These are phyloP conservation scores for Saccharomycodes ludwigii DNA, from an alignment of 805 yeast species.

Conservation along the genomic window DNA sequence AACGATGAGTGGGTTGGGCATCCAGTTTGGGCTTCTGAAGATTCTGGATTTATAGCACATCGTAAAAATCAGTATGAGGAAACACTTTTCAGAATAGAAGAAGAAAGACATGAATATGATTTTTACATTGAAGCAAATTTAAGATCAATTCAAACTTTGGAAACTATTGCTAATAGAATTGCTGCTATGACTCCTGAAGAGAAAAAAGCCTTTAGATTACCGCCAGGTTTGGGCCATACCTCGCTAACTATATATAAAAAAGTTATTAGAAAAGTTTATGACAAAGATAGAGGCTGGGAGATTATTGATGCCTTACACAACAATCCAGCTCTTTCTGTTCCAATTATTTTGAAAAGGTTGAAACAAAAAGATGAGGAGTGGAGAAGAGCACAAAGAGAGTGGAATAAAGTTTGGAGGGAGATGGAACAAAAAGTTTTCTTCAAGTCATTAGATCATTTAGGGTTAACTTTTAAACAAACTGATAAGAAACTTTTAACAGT, in stretches of 20 bases:
- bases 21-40: slow-evolving; percentile 99
- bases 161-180: slow-evolving; percentile 86
- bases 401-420: slow-evolving; percentile 99
- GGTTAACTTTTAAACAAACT: slow-evolving; percentile 91
- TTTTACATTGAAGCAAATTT: slow-evolving; percentile 89
- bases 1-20: slow-evolving; percentile 99
- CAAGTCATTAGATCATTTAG: slow-evolving; percentile 89
- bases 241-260: slow-evolving; percentile 87
- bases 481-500: slow-evolving; percentile 87
- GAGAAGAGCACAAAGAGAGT: slow-evolving; percentile 95
- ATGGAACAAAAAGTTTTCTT: slow-evolving; percentile 90
- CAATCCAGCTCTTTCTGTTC: slow-evolving; percentile 90
- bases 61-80: slow-evolving; percentile 97
- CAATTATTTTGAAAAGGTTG: slow-evolving; percentile 80
- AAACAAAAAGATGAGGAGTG: slow-evolving; percentile 98
- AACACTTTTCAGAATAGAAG: slow-evolving; percentile 86
- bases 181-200: slow-evolving; percentile 90
- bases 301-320: slow-evolving; percentile 93
- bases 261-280: slow-evolving; percentile 85
- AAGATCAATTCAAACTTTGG: slow-evolving; percentile 89
- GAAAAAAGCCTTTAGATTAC: slow-evolving; percentile 71
- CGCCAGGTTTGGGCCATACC: slow-evolving; percentile 88
- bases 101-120: slow-evolving; percentile 95
- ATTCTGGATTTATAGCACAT: slow-evolving; percentile 97
- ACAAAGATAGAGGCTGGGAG: slow-evolving; percentile 89